These are phyloP conservation scores for Stephanodiscus minutulus DNA, from an alignment of 108 stramenopile genomes.

Conservation along the genomic window DNA sequence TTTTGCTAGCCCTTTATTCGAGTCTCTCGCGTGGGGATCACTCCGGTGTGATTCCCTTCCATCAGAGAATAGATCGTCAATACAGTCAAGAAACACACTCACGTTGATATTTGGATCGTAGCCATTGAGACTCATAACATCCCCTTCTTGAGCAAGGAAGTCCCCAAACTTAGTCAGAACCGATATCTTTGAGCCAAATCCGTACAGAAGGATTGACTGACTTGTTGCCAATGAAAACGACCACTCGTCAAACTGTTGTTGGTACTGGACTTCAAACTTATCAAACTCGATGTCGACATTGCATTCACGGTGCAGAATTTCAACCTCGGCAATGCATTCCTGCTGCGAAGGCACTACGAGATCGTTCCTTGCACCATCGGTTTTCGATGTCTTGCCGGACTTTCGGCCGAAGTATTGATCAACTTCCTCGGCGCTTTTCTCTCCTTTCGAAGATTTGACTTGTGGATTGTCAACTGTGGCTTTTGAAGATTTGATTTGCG, in stretches of 20 bases:
- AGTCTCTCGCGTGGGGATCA: constrained; percentile 11
- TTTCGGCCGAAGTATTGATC: constrained; percentile 33
- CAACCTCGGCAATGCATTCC: constrained; percentile 22
- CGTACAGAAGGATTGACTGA: constrained; percentile 77
- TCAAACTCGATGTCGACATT: constrained; percentile 8
- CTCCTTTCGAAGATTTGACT: constrained; percentile 1
- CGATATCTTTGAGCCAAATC: constrained; percentile 68
- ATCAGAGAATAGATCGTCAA: constrained; percentile 52
- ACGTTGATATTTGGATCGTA: constrained; percentile 52
- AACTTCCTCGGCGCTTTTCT: constrained; percentile 10
- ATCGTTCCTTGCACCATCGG: constrained; percentile 3
- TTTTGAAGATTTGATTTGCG: constrained; percentile 3
- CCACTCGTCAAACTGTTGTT: constrained; percentile 57
- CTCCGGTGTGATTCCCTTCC: constrained; percentile 42
- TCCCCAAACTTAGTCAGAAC: constrained; percentile 64
- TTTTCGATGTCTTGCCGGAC: constrained; percentile 16
- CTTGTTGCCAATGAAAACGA: constrained; percentile 59
- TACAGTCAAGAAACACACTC: constrained; percentile 47
- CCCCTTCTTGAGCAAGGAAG: constrained; percentile 39
- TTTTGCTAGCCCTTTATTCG: constrained; percentile 30
- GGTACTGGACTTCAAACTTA: constrained; percentile 17
- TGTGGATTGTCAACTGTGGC: background rate
- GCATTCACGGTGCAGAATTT: constrained; percentile 14
- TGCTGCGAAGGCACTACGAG: constrained; percentile 24
- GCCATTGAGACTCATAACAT: constrained; percentile 49